Evolutionary conservation across 768 basidiomycete species (phyloP).

Genomic region (Leccinum arenicola): DNA sequence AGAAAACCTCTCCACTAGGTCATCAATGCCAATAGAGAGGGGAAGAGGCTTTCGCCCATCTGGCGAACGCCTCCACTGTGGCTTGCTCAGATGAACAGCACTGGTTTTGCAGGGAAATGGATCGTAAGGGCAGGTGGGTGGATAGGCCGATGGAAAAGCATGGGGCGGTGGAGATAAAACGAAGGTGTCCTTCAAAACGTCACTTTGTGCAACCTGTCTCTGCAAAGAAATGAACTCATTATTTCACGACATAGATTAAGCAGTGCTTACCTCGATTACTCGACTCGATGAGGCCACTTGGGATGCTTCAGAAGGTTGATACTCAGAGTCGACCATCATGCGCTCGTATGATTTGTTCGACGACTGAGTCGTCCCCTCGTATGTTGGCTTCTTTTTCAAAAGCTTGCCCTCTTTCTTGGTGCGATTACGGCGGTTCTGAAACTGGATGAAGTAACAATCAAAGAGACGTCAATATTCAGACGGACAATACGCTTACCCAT

Average conservation of each 20-base stretch:
- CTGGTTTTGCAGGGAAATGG: conserved; percentile 19
- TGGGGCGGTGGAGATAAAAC: conserved; percentile 8
- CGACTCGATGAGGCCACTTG: background rate
- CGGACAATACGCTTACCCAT: background rate
- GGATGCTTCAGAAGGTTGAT: background rate
- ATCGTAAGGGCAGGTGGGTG: conserved; percentile 13
- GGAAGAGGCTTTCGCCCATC: background rate
- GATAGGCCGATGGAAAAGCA: conserved; percentile 17
- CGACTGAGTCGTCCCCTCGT: background rate
- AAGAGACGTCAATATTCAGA: rapidly evolving
- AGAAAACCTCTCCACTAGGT: conserved; percentile 13
- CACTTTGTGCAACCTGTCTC: background rate
- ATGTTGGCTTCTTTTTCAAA: background rate
- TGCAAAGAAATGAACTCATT: background rate
- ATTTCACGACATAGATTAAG: no score
- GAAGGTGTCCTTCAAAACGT: background rate
- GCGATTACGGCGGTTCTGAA: conserved; percentile 17
- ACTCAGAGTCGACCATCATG: background rate
- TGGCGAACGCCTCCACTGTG: conserved; percentile 6
- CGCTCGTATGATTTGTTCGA: background rate
- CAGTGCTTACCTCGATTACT: background rate
- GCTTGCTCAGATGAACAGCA: background rate
- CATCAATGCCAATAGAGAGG: background rate
- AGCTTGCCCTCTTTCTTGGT: conserved; percentile 1
- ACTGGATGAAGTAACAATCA: background rate